Conservation (phyloP, 2,329 filamentous ascomycete genomes). For the Aspergillus floridensis region DNA sequence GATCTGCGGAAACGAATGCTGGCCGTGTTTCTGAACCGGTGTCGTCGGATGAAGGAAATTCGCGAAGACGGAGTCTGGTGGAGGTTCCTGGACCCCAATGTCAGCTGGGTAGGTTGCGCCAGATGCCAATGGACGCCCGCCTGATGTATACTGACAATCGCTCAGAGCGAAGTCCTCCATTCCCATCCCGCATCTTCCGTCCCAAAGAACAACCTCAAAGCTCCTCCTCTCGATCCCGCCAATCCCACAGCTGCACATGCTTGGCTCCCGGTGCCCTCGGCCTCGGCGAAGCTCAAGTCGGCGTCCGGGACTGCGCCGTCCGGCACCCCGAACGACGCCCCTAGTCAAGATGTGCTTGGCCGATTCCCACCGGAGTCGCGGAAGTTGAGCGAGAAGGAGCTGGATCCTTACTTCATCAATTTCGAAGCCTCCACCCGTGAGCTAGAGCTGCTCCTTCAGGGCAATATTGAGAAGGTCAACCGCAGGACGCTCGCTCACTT, state of each 20-base stretch:
- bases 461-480: conserved; percentile 96
- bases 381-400: conserved; percentile 77
- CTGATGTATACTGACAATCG: conserved; percentile 24
- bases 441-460: conserved; percentile 80
- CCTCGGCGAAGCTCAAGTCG: conserved; percentile 79
- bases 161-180: conserved; percentile 86
- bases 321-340: conserved; percentile 53
- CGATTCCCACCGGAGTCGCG: conserved; percentile 80
- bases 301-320: conserved; percentile 26
- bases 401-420: conserved; percentile 93
- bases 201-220: conserved; percentile 90
- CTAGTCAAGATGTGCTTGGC: conserved; percentile 64
- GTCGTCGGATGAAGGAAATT: conserved; percentile 86
- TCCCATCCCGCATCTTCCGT: conserved; percentile 87
- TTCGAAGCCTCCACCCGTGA: conserved; percentile 93
- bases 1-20: conserved; percentile 96
- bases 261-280: conserved; percentile 80
- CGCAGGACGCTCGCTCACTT: conserved; percentile 82
- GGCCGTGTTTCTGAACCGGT: conserved; percentile 90
- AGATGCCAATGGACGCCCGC: conserved; percentile 14
- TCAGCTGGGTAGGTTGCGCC: conserved; percentile 80
- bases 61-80: conserved; percentile 94
- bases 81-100: conserved; percentile 96
- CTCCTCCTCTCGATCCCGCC: conserved; percentile 91
- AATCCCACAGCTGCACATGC: conserved; percentile 84